phyloP scores from a whole-genome alignment of 2,329 filamentous ascomycete genomes.

The Colletotrichum lindemuthianum region DNA sequence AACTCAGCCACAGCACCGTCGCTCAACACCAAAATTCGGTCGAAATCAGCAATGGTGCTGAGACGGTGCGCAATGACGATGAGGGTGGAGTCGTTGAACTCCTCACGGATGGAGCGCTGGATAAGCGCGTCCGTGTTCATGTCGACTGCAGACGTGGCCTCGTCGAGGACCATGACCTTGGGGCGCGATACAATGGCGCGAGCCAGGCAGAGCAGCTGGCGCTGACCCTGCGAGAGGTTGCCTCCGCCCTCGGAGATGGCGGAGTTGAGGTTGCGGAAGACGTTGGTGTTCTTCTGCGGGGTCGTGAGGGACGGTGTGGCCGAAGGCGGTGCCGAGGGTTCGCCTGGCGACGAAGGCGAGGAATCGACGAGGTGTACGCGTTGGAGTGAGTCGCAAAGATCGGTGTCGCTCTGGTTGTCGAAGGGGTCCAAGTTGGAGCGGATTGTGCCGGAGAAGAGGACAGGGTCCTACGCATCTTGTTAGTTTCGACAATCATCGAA shows the following conservation, averaged over 20 bases:
- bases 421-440: conserved; percentile 83
- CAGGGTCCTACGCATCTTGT: conserved; percentile 68
- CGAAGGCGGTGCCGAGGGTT: conserved; percentile 43
- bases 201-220: conserved; percentile 79
- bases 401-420: conserved; percentile 72
- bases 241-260: conserved; percentile 77
- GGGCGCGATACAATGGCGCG: conserved; percentile 77
- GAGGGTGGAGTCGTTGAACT: conserved; percentile 75
- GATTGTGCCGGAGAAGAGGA: conserved; percentile 83
- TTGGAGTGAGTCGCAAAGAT: conserved; percentile 74
- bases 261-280: conserved; percentile 70
- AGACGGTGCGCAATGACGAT: conserved; percentile 71
- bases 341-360: conserved; percentile 51
- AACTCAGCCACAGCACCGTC: conserved; percentile 76
- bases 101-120: conserved; percentile 76
- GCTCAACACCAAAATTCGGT: conserved; percentile 76
- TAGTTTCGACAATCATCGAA: conserved; percentile 13
- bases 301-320: conserved; percentile 41
- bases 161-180: conserved; percentile 82
- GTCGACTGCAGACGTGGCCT: conserved; percentile 82
- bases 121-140: conserved; percentile 81
- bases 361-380: conserved; percentile 74
- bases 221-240: conserved; percentile 80
- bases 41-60: conserved; percentile 81
- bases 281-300: conserved; percentile 66